Evolutionary conservation across 495 filamentous ascomycete species (phyloP), one percentile per base, ranked within the genome.

Genomic region (Emericellopsis terricola): DNA sequence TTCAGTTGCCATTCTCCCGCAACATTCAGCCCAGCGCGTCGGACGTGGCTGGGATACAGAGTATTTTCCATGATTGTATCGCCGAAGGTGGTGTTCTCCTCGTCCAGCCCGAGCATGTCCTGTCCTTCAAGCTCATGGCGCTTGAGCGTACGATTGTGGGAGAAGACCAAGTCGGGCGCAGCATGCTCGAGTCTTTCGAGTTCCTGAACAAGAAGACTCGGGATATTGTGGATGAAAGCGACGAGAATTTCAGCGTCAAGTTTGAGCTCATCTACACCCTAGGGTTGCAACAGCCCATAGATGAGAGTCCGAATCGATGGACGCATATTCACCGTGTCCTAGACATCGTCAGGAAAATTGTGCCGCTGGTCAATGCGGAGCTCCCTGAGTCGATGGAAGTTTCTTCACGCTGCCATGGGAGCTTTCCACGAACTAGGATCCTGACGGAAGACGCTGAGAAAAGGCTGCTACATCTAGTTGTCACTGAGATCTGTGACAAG

Each of bases 181-280:
- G 18, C 4, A 41, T 77, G 13, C 38, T 71, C 8, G 28, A 40
- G 2, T 50, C 50, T 0, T 55, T 74, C 24, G 24, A 48, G 3
- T 59, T 60, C 35, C 49, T 76, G 8, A 41, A 60, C 10, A 19
- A 10, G 0, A 37, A 45, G 5, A 61, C 58, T 0, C 48, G 71
- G 2, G 64, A 77, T 37, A 59, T 81, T 9, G 48, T 81, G 0
- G 73, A 81, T 33, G 73, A 79, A 48, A 75, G 69, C 35, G 74
- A 81, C 38, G 71, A 79, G 38, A 72, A 66, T 31, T 64, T 79
- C 17, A 68, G 56, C 38, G 61, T 64, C 15, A 66, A 62, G 34
- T 72, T 69, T 17, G 65, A 79, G 41, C 42, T 79, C 4, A 65
- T 81, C 10, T 86, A 84, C 40, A 76, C 74, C 0, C 68, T 79